Base-by-base conservation (phyloP, 2,329 filamentous ascomycete genomes). In the Neopestalotiopsis clavispora region DNA sequence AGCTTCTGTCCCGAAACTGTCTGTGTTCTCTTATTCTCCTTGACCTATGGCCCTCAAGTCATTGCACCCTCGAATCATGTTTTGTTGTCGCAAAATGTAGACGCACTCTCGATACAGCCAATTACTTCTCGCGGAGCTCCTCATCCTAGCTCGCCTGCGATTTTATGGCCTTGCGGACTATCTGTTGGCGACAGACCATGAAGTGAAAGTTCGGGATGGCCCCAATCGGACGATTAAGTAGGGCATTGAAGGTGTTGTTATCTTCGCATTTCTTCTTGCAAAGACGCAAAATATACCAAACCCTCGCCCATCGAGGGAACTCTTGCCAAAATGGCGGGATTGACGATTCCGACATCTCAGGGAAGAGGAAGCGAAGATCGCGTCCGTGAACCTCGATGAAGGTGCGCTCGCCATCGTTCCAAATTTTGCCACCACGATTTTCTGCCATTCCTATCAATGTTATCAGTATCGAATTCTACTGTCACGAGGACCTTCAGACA, bases 351-450 rank as follows among this genome's bases (percentile, higher is more conserved):
- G 38, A 68, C 12, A 12, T 56, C 10, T 68, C n/a, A 17, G 32
- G 30, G 1, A 20, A n/a, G 14, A 68, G 23, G 7, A 34, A 9
- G 17, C 10, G 0, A 3, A 64, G 66, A 62, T 59, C 10, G 4
- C 49, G 1, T 3, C 3, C 3, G 13, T n/a, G 60, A 14, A 74
- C 67, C 65, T 76, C 72, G 64, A 67, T 73, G 61, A 74, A 78
- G 1, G 34, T 66, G 13, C 65, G 69, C 10, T 60, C 57, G 1
- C 32, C 65, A 52, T 77, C 73, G 5, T 71, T 61, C 30, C 72
- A 77, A 13, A 63, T 62, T 1, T 66, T 61, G 12, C 75, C 68
- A 20, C 65, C 42, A 0, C 70, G 56, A 9, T 59, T 10, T 12
- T 45, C 38, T 0, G 72, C 73, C 17, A 69, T 63, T 1, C 60